phyloP scores from a whole-genome alignment of 768 basidiomycete genomes.

The Hebeloma cylindrosporum region DNA sequence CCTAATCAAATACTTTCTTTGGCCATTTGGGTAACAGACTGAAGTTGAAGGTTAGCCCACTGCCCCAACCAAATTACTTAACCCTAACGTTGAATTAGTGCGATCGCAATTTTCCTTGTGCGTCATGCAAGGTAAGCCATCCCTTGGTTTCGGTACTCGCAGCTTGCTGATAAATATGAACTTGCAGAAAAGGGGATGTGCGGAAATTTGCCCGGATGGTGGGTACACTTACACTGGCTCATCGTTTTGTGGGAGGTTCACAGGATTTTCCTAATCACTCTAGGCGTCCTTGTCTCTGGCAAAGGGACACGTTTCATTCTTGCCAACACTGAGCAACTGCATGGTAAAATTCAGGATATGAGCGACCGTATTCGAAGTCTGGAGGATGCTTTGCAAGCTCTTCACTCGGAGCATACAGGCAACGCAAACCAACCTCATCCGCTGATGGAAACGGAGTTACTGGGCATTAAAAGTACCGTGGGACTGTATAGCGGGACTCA shows the following conservation, averaged over 20 bases:
- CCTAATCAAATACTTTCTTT: slow-evolving; percentile 9
- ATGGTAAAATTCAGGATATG: slow-evolving; percentile 65
- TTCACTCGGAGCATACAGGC: slow-evolving; percentile 28
- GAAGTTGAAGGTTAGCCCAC: slow-evolving; percentile 53
- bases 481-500: slow-evolving; percentile 41
- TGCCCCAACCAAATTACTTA: not conserved
- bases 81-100: slow-evolving; percentile 34
- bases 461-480: slow-evolving; percentile 58
- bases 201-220: slow-evolving; percentile 69
- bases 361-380: slow-evolving; percentile 62
- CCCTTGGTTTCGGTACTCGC: not conserved
- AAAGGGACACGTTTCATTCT: slow-evolving; percentile 69
- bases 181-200: slow-evolving; percentile 64
- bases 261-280: too few relatives aligned
- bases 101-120: slow-evolving; percentile 52
- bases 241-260: slow-evolving; percentile 1
- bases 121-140: slow-evolving; percentile 38
- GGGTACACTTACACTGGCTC: slow-evolving; percentile 7
- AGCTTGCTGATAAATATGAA: slow-evolving; percentile 17
- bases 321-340: slow-evolving; percentile 66
- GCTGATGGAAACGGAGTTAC: slow-evolving; percentile 47
- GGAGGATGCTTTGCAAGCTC: slow-evolving; percentile 50
- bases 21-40: slow-evolving; percentile 31
- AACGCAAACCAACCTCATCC: slow-evolving; percentile 42
- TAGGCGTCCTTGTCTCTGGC: slow-evolving; percentile 64